Evolutionary conservation across 176 grass and related monocot genomes (phyloP).

Genomic region (Triticum turgidum): DNA sequence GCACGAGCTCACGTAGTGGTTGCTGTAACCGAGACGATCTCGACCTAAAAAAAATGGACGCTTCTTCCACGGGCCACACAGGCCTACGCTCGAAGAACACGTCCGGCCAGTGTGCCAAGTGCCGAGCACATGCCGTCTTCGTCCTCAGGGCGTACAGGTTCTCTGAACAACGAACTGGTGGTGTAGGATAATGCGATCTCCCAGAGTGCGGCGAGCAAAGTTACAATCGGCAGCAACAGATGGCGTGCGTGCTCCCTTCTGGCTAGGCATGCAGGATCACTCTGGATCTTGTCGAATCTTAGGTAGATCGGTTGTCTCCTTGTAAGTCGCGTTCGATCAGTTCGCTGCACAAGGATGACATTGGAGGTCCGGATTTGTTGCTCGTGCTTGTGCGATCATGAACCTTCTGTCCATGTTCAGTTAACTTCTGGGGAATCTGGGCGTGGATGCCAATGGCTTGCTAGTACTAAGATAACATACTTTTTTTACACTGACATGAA

Average conservation of each 20-base stretch:
- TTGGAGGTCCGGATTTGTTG: not conserved
- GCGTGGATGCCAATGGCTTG: not conserved
- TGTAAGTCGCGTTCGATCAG: not conserved
- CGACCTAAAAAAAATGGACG: not conserved
- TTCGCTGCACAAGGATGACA: conserved; percentile 5
- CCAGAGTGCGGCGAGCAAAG: not conserved
- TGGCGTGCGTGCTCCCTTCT: not conserved
- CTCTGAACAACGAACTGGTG: conserved; percentile 38
- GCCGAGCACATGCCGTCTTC: conserved; percentile 22
- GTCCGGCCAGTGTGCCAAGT: not conserved
- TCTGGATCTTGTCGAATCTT: conserved; percentile 38
- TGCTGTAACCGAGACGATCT: not conserved
- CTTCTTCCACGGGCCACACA: not conserved
- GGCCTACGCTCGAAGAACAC: conserved; percentile 22
- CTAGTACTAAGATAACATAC: too few species aligned
- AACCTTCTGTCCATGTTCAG: too few species aligned
- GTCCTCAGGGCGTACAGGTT: conserved; percentile 25
- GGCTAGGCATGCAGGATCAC: not conserved
- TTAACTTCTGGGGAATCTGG: not conserved
- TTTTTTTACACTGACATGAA: too few species aligned
- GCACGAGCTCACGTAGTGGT: not conserved
- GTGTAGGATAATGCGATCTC: not conserved
- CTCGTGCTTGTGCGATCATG: too few species aligned
- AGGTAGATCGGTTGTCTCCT: conserved; percentile 25
- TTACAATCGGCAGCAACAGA: not conserved